Conservation (phyloP, 208 protist genomes). For the Leishmania braziliensis region DNA sequence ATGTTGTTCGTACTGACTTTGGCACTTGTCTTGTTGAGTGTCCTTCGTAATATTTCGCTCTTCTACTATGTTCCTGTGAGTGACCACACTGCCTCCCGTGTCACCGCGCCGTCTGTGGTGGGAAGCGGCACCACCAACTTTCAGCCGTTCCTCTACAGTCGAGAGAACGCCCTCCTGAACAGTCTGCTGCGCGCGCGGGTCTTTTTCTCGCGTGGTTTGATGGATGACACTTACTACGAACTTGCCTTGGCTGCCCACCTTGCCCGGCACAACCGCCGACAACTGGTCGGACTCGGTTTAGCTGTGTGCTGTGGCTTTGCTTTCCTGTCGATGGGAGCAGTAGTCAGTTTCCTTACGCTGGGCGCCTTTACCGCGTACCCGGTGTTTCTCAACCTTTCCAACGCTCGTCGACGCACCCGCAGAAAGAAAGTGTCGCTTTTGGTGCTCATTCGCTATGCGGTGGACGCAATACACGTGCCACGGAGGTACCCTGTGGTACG, state of each 20-base stretch:
- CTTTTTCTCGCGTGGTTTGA: constrained; percentile 80
- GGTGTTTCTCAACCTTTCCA: constrained; percentile 42
- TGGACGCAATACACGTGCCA: constrained; percentile 14
- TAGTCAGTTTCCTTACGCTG: constrained; percentile 40
- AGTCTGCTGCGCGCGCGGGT: constrained; percentile 69
- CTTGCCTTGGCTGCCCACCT: constrained; percentile 64
- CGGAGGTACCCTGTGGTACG: constrained; percentile 28
- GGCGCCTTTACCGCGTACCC: constrained; percentile 58
- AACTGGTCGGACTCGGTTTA: constrained; percentile 28
- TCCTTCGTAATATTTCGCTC: constrained; percentile 49
- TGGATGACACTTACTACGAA: constrained; percentile 84
- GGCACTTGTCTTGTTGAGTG: constrained; percentile 36
- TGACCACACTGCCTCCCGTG: constrained; percentile 12
- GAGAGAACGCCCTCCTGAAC: constrained; percentile 71
- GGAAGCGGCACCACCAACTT: constrained; percentile 24
- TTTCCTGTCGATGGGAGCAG: constrained; percentile 55
- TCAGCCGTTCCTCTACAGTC: constrained; percentile 68
- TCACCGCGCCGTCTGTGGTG: constrained; percentile 30
- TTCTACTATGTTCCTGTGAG: constrained; percentile 58
- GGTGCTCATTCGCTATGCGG: neutral
- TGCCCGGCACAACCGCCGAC: constrained; percentile 34
- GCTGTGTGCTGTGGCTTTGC: constrained; percentile 26
- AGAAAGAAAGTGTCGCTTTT: constrained; percentile 18
- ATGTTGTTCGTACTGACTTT: constrained; percentile 48
- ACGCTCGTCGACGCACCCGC: constrained; percentile 24